Conservation (phyloP, 768 basidiomycete genomes). For the Hypsizygus marmoreus region DNA sequence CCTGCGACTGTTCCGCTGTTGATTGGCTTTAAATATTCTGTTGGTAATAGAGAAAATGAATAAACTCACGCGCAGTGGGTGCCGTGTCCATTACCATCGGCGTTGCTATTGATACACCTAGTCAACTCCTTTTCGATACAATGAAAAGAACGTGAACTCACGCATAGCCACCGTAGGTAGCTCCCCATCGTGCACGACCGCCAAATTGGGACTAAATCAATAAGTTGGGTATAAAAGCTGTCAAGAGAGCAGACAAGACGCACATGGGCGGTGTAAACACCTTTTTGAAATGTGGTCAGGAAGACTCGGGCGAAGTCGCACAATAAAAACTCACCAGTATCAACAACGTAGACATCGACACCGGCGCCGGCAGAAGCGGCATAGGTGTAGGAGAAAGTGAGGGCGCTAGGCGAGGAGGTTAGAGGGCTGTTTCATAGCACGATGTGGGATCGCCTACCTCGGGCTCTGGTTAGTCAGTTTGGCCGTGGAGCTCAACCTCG, state of each 20-base stretch:
- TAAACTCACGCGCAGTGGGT: conserved; percentile 36
- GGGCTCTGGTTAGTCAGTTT: conserved; percentile 17
- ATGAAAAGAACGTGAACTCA: no score
- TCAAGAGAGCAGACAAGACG: not conserved
- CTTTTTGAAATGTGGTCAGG: not conserved
- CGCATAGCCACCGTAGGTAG: conserved; percentile 30
- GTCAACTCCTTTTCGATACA: no score
- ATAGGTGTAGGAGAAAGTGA: conserved; percentile 15
- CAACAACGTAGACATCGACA: conserved; percentile 40
- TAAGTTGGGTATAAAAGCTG: not conserved
- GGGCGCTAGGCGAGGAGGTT: conserved; percentile 3
- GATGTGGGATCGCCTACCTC: conserved; percentile 1
- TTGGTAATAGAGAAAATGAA: not conserved
- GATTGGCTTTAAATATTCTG: not conserved
- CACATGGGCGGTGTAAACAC: conserved; percentile 10
- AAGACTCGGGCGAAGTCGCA: not conserved
- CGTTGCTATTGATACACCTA: no score
- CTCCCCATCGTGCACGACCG: conserved; percentile 42
- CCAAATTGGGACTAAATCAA: conserved; percentile 33
- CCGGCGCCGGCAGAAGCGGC: conserved; percentile 14
- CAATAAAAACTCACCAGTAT: conserved; percentile 21
- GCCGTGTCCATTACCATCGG: conserved; percentile 43
- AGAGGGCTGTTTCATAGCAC: not conserved
- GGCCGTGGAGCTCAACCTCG: conserved; percentile 22
- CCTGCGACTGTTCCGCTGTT: conserved; percentile 35